These are phyloP conservation scores for Phytophthora sp. DNA, from an alignment of 352 stramenopile genomes.

Conservation along the genomic window DNA sequence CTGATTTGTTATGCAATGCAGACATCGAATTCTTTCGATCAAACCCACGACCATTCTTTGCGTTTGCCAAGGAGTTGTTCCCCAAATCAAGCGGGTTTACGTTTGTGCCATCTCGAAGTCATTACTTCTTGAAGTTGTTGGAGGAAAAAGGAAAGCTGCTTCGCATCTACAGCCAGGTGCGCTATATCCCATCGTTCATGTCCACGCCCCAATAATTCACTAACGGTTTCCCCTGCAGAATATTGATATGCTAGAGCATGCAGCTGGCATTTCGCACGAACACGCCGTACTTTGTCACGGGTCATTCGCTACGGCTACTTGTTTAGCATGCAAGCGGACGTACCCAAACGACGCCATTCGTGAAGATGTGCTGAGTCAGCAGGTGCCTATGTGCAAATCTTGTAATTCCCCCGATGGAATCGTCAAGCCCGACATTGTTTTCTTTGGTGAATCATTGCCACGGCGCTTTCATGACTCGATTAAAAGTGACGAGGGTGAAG, in stretches of 20 bases:
- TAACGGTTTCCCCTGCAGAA: slow-evolving; percentile 82
- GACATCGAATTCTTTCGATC: slow-evolving; percentile 98
- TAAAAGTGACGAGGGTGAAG: slow-evolving; percentile 79
- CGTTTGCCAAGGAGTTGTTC: slow-evolving; percentile 93
- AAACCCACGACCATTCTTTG: slow-evolving; percentile 97
- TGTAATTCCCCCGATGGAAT: slow-evolving; percentile 88
- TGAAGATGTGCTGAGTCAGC: slow-evolving; percentile 76
- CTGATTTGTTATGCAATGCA: slow-evolving; percentile 15
- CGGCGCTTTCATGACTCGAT: slow-evolving; percentile 90
- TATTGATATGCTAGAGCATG: slow-evolving; percentile 98
- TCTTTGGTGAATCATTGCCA: slow-evolving; percentile 97
- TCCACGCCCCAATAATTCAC: background rate
- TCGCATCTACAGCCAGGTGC: slow-evolving; percentile 91
- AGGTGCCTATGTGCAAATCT: slow-evolving; percentile 82
- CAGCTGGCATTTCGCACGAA: slow-evolving; percentile 92
- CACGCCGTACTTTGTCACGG: slow-evolving; percentile 95
- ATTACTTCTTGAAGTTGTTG: slow-evolving; percentile 96
- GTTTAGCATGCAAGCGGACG: slow-evolving; percentile 86
- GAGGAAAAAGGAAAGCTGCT: slow-evolving; percentile 93
- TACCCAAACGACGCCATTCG: slow-evolving; percentile 89
- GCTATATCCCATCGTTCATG: background rate
- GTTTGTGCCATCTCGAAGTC: slow-evolving; percentile 89
- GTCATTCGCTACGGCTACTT: slow-evolving; percentile 93
- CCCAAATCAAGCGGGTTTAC: slow-evolving; percentile 83
- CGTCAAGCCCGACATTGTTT: slow-evolving; percentile 98